phyloP scores from a whole-genome alignment of 2,329 filamentous ascomycete genomes.

The Venturiaceae sp. region DNA sequence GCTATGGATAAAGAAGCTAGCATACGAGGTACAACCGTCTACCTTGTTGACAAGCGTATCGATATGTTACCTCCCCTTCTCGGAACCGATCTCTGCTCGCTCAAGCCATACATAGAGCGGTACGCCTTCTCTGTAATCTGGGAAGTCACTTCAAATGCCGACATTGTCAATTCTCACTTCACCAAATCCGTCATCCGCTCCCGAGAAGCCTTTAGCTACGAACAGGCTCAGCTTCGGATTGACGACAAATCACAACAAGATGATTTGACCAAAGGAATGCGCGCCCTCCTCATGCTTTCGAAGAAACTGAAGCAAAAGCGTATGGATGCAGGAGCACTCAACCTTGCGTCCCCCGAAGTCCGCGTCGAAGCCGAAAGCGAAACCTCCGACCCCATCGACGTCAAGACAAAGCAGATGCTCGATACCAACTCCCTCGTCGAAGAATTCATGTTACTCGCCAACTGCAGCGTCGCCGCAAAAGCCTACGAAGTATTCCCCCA shows the following conservation, averaged over 20 bases:
- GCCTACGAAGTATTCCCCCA: conserved; percentile 91
- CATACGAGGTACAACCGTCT: conserved; percentile 90
- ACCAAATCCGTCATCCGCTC: conserved; percentile 98
- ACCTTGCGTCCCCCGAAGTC: conserved; percentile 95
- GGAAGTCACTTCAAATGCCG: conserved; percentile 79
- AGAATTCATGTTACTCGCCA: conserved; percentile 98
- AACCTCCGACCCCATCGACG: conserved; percentile 89
- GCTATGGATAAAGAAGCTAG: conserved; percentile 96
- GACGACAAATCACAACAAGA: conserved; percentile 83
- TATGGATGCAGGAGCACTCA: conserved; percentile 90
- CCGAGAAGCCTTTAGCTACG: conserved; percentile 94
- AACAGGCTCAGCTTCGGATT: conserved; percentile 87
- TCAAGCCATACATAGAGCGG: conserved; percentile 94
- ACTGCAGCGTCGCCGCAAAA: conserved; percentile 83
- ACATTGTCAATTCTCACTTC: conserved; percentile 77
- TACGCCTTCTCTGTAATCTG: conserved; percentile 46
- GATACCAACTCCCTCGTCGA: conserved; percentile 97
- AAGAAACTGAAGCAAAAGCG: conserved; percentile 91
- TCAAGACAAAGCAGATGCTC: conserved; percentile 88
- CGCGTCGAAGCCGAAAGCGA: conserved; percentile 92
- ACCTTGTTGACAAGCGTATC: conserved; percentile 96
- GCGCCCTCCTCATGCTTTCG: conserved; percentile 75
- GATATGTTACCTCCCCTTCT: conserved; percentile 98
- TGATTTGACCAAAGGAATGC: conserved; percentile 82
- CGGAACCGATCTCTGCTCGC: conserved; percentile 88